Percentiles rank a stretch among this genome's conserved stretches.
These are phyloP conservation scores for Metroxylon sagu DNA, from an alignment of 176 grass and related monocot genomes.

Conservation along the genomic window DNA sequence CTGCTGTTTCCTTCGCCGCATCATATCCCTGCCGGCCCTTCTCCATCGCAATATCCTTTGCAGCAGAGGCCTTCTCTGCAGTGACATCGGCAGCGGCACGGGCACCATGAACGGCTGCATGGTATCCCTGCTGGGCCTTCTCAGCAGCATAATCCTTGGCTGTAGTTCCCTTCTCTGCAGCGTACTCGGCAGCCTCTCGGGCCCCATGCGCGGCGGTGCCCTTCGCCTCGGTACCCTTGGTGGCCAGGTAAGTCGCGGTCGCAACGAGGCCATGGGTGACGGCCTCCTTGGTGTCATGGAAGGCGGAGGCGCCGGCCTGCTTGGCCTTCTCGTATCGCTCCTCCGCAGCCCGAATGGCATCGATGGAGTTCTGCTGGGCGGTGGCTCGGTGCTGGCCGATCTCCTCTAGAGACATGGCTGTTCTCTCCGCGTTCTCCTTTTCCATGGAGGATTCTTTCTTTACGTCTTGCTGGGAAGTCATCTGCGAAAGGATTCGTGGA, in stretches of 20 bases:
- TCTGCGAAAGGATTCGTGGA: not conserved
- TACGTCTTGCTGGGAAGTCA: conserved; percentile 3
- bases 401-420: conserved; percentile 41
- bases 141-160: conserved; percentile 2
- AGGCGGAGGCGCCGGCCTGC: conserved; percentile 7
- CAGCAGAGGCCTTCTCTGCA: not conserved
- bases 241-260: conserved; percentile 16
- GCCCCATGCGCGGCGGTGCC: not conserved
- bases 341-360: conserved; percentile 55
- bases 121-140: not conserved
- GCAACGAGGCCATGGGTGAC: conserved; percentile 17
- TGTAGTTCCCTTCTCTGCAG: conserved; percentile 1
- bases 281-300: conserved; percentile 12
- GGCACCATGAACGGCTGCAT: too few species aligned
- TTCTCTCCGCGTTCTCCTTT: not conserved
- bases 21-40: not conserved
- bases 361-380: conserved; percentile 64
- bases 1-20: not conserved
- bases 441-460: not conserved
- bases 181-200: not conserved
- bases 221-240: conserved; percentile 31
- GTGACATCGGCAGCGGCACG: not conserved
- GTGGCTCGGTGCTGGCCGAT: conserved; percentile 48
- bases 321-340: conserved; percentile 51
- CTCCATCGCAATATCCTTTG: not conserved